Conservation (phyloP, 306 rosid genomes). For the Ormosia semicastrata region DNA sequence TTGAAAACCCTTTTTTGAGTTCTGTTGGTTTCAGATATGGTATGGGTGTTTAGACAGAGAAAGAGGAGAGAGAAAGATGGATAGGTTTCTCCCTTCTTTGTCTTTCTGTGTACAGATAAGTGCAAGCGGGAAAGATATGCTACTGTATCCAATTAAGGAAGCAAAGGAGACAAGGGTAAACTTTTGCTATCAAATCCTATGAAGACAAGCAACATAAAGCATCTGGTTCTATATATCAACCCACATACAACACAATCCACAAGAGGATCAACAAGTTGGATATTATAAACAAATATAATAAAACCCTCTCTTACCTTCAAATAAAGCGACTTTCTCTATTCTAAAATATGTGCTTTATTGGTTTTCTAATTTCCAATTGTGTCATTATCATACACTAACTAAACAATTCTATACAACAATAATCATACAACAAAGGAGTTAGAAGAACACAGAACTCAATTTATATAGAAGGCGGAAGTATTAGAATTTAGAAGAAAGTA, state of each 20-base stretch:
- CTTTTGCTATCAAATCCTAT: constrained; percentile 45
- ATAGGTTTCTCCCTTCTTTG: background rate
- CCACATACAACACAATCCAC: constrained; percentile 12
- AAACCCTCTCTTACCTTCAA: constrained; percentile 24
- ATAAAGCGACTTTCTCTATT: constrained; percentile 41
- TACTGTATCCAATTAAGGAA: constrained; percentile 56
- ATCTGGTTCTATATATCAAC: constrained; percentile 48
- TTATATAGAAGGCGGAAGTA: background rate
- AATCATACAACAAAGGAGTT: background rate
- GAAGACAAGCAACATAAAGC: constrained; percentile 76
- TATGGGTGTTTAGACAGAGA: background rate
- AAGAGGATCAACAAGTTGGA: constrained; percentile 25
- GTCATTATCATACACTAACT: constrained; percentile 25
- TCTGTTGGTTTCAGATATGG: too few species aligned
- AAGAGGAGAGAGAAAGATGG: constrained; percentile 34
- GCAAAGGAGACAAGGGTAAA: constrained; percentile 59
- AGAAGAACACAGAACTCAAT: background rate
- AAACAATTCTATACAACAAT: constrained; percentile 1
- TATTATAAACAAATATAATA: constrained; percentile 29
- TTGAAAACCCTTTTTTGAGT: too few species aligned
- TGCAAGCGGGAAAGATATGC: constrained; percentile 29
- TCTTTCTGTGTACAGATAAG: constrained; percentile 41
- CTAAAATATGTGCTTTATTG: background rate
- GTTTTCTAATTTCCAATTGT: background rate
- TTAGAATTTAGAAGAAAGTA: background rate